These are phyloP conservation scores for Onygena corvina DNA, from an alignment of 2,329 filamentous ascomycete species.

Conservation along the genomic window DNA sequence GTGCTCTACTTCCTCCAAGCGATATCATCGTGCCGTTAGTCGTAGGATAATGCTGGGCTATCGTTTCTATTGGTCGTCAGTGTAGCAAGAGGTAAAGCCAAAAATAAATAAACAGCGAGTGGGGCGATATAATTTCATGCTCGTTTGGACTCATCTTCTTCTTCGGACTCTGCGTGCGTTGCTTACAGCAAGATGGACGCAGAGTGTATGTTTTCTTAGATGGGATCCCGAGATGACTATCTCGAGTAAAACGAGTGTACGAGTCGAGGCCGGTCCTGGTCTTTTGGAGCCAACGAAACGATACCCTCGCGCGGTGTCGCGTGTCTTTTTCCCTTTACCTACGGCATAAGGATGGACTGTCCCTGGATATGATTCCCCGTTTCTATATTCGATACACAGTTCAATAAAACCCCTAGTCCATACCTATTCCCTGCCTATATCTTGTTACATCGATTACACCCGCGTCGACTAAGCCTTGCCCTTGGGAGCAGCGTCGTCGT, in stretches of 20 bases:
- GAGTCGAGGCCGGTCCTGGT: too few species aligned
- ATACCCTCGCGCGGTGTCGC: too few species aligned
- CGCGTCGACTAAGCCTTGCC: neutral
- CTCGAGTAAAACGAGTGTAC: too few species aligned
- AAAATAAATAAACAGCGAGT: neutral
- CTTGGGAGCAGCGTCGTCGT: conserved; percentile 18
- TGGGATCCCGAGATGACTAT: too few species aligned
- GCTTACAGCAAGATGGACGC: too few species aligned
- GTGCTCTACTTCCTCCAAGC: too few species aligned
- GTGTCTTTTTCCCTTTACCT: too few species aligned
- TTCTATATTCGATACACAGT: neutral
- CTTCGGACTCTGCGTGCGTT: too few species aligned
- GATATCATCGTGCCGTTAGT: too few species aligned
- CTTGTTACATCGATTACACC: neutral
- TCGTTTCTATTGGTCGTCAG: neutral
- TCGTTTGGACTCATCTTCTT: neutral
- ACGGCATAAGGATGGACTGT: neutral
- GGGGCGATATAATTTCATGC: conserved; percentile 4
- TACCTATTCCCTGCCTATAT: neutral
- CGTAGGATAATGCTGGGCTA: neutral
- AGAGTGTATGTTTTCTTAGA: neutral
- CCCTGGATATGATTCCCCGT: neutral
- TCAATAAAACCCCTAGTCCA: neutral
- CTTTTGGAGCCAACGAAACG: too few species aligned
- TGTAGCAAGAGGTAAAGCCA: neutral